A percentile compares a stretch with the other conserved stretches of the same genome.
Evolutionary conservation across 192 early-diverging fungal genomes (phyloP).

Genomic region (Rhizophlyctis rosea): DNA sequence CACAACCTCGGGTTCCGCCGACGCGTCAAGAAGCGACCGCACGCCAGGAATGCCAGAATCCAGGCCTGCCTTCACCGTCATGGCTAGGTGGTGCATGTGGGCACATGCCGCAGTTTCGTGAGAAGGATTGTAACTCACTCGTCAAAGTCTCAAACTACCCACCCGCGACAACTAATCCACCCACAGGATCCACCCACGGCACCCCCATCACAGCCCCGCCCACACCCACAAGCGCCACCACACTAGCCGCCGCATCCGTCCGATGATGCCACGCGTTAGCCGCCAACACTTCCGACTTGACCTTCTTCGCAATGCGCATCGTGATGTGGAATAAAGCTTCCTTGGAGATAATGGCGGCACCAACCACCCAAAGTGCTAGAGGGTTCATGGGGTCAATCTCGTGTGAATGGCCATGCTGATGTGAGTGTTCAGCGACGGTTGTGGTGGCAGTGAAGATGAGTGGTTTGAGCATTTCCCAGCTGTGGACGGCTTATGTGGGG

Average conservation of each 20-base stretch:
- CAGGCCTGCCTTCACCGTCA: conserved; percentile 65
- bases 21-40: conserved; percentile 51
- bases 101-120: background rate
- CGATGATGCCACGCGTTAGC: conserved; percentile 91
- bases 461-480: conserved; percentile 12
- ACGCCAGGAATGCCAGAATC: conserved; percentile 49
- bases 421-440: conserved; percentile 7
- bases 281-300: conserved; percentile 67
- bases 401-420: conserved; percentile 1
- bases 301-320: conserved; percentile 58
- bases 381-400: conserved; percentile 14
- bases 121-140: too few relatives aligned
- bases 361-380: conserved; percentile 70
- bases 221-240: conserved; percentile 72
- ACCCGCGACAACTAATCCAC: conserved; percentile 69
- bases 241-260: conserved; percentile 67
- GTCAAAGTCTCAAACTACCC: conserved; percentile 19
- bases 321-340: conserved; percentile 74
- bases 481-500: conserved; percentile 1
- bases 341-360: conserved; percentile 65
- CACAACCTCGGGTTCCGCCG: conserved; percentile 29
- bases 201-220: conserved; percentile 69
- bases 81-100: conserved; percentile 11
- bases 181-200: conserved; percentile 69
- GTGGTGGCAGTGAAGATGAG: conserved; percentile 13